Evolutionary conservation across 768 basidiomycete species (phyloP), one percentile per base, ranked within the genome.

Genomic region (Leccinum longicurvipes): DNA sequence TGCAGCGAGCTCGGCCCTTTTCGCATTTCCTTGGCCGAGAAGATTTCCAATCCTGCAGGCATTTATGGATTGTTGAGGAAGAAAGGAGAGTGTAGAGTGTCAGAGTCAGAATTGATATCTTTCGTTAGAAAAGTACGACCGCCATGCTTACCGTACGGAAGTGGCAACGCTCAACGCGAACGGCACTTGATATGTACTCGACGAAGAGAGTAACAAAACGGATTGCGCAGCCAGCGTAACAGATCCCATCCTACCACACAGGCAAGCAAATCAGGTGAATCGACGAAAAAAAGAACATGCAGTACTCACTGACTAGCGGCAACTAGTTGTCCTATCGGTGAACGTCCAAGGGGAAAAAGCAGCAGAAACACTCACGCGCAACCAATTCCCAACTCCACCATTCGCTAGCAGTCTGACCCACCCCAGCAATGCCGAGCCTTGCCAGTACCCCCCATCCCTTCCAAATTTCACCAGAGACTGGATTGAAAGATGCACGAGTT

Each of bases 311-410:
- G 67, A 63, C 81, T 83, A 36, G 81, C 81, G 15, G 82, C 80
- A 42, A 82, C 80, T 83, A 32, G 21, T 10, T 8, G 6, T 24
- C 21, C 19, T 14, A 21, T 58, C 31, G 55, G 50, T 39, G 15
- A 49, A 41, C 10, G 50, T 44, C 9, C 34, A 19, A 25, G 17
- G 15, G 47, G 19, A 46, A 17, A 32, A 44, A 0, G 15, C 1
- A 10, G 10, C 27, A 45, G 21, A 34, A 21, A n/a, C 6, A 63
- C 70, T 61, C 54, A 71, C 70, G 74, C 23, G 85, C 86, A 29
- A 89, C 72, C 6, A 93, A 79, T 72, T 97, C 94, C 96, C 96
- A 96, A 36, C 89, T 87, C 93, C 95, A 98, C 96, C 95, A 98
- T 71, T 97, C 96, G 4, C 84, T 85, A 1, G 91, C 91, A 4